phyloP scores from a whole-genome alignment of 805 yeast genomes.

The Lipomyces sp. region DNA sequence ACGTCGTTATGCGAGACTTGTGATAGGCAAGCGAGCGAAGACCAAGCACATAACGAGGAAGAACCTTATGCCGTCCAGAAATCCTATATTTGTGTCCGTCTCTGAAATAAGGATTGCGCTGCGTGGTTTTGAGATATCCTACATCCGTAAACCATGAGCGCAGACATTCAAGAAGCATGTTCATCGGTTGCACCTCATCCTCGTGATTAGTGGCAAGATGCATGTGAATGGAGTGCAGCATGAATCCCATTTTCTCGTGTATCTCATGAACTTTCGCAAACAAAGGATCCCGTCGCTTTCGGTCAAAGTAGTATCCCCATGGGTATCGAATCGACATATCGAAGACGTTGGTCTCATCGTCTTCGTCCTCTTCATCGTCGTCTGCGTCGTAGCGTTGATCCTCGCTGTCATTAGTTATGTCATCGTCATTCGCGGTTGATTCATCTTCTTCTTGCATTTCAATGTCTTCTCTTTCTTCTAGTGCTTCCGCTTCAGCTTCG shows the following conservation, averaged over 20 bases:
- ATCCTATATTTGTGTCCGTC: slow-evolving; percentile 56
- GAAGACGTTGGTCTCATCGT: slow-evolving; percentile 28
- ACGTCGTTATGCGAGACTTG: slow-evolving; percentile 65
- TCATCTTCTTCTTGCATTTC: neutral
- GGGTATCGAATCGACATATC: slow-evolving; percentile 57
- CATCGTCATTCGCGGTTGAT: slow-evolving; percentile 32
- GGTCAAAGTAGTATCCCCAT: slow-evolving; percentile 63
- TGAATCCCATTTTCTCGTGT: slow-evolving; percentile 57
- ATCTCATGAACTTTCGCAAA: slow-evolving; percentile 57
- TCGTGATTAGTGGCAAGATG: slow-evolving; percentile 50
- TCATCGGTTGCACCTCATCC: slow-evolving; percentile 63
- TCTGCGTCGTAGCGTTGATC: neutral
- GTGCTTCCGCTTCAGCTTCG: neutral
- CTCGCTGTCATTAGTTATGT: slow-evolving; percentile 9
- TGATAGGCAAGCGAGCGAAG: slow-evolving; percentile 72
- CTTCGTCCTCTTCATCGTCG: slow-evolving; percentile 25
- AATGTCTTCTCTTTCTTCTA: neutral
- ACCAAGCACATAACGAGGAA: slow-evolving; percentile 74
- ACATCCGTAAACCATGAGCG: slow-evolving; percentile 79
- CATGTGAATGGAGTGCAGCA: slow-evolving; percentile 56
- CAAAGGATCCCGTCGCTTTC: slow-evolving; percentile 41
- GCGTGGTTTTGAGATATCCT: slow-evolving; percentile 59
- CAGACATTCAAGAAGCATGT: slow-evolving; percentile 58
- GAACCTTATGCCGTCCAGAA: slow-evolving; percentile 61
- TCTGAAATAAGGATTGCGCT: slow-evolving; percentile 55